phyloP scores from a whole-genome alignment of 2,329 filamentous ascomycete species.

The Colletotrichum agaves region DNA sequence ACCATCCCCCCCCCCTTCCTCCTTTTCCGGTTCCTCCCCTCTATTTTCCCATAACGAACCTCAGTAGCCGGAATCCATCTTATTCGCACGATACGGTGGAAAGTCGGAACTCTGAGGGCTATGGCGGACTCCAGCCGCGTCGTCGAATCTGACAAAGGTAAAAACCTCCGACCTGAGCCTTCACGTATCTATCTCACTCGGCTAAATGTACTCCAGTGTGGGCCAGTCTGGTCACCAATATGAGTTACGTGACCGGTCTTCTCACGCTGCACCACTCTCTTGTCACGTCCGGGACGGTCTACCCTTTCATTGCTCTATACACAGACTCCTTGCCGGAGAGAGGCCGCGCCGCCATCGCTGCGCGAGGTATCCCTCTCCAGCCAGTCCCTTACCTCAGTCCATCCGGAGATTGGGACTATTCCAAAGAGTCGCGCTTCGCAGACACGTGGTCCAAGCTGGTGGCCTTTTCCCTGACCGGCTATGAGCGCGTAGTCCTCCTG shows the following conservation, averaged over 20 bases:
- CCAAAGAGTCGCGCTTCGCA: neutral
- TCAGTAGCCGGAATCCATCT: too few relatives aligned
- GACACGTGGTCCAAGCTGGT: neutral
- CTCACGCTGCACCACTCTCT: neutral
- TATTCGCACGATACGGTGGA: too few relatives aligned
- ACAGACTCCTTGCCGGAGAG: neutral
- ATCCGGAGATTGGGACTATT: neutral
- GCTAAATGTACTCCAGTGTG: neutral
- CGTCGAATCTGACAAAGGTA: neutral
- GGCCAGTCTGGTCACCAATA: neutral
- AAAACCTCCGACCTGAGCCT: rapidly evolving
- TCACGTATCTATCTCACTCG: neutral
- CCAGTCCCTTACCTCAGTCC: neutral
- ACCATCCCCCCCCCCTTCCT: too few relatives aligned
- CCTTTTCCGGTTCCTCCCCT: too few relatives aligned
- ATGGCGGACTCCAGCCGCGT: neutral
- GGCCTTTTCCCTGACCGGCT: slow-evolving; percentile 76
- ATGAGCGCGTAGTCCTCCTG: slow-evolving; percentile 82
- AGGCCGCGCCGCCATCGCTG: neutral
- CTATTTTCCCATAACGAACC: too few relatives aligned
- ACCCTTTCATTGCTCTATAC: neutral
- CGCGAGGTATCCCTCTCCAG: neutral
- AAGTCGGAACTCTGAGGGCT: too few relatives aligned
- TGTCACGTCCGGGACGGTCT: neutral
- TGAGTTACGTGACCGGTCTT: neutral